Conservation (phyloP, 495 filamentous ascomycete species). For the Annulohypoxylon bovei region DNA sequence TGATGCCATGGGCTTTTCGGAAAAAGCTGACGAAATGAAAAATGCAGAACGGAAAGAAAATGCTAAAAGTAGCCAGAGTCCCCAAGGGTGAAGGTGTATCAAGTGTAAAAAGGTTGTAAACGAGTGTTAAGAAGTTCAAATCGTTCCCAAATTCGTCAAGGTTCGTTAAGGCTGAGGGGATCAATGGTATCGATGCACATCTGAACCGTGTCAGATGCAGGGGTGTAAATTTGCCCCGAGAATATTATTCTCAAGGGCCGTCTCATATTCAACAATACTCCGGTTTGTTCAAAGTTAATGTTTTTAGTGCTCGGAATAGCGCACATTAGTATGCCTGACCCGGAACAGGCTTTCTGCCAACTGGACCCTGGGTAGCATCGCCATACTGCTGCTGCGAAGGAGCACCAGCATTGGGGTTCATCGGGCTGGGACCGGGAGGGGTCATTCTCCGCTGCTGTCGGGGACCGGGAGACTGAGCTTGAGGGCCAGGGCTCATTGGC, state of each 20-base stretch:
- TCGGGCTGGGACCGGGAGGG: slow-evolving; percentile 69
- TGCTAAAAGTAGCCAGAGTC: slow-evolving; percentile 31
- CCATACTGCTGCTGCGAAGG: slow-evolving; percentile 40
- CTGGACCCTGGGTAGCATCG: slow-evolving; percentile 48
- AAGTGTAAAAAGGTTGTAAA: slow-evolving; percentile 43
- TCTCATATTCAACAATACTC: slow-evolving; percentile 7
- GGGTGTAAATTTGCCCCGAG: not conserved
- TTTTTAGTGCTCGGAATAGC: not conserved
- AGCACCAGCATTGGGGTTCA: slow-evolving; percentile 60
- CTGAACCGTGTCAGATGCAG: slow-evolving; percentile 8
- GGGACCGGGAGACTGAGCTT: slow-evolving; percentile 55
- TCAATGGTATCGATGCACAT: slow-evolving; percentile 24
- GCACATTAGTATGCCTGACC: slow-evolving; percentile 59
- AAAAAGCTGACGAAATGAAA: slow-evolving; percentile 23
- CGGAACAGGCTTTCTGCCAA: slow-evolving; percentile 58
- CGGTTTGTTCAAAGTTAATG: not conserved
- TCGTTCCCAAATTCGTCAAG: slow-evolving; percentile 44
- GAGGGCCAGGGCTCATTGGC: slow-evolving; percentile 53
- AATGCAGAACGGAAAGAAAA: slow-evolving; percentile 27
- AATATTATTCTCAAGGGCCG: not conserved
- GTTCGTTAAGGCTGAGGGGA: slow-evolving; percentile 37
- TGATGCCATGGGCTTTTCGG: slow-evolving; percentile 11
- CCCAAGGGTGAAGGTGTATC: slow-evolving; percentile 6
- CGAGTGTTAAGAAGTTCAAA: slow-evolving; percentile 50
- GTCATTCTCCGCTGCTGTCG: slow-evolving; percentile 57